A percentile compares a stretch with the other conserved stretches of the same genome.
These are phyloP conservation scores for Prunella vulgaris DNA, from an alignment of 257 asterid genomes.

Conservation along the genomic window DNA sequence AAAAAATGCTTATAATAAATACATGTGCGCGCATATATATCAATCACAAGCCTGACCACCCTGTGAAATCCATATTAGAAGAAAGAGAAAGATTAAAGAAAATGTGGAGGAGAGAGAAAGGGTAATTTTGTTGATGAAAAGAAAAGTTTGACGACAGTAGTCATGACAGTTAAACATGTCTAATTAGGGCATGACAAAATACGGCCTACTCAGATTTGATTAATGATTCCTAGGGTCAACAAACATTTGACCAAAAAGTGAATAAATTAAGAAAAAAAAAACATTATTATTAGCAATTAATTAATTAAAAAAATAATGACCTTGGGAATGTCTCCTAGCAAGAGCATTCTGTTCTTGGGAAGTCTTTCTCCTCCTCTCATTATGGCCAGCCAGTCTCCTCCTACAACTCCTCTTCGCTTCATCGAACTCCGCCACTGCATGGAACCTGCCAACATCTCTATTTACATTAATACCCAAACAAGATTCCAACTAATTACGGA, in stretches of 20 bases:
- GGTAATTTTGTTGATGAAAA: not conserved
- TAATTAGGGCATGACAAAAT: not conserved
- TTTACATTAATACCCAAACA: not conserved
- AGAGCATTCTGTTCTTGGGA: constrained; percentile 40
- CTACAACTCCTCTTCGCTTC: constrained; percentile 73
- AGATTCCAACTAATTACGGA: not conserved
- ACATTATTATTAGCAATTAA: too few species aligned
- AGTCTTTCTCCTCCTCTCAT: constrained; percentile 61
- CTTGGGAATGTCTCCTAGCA: constrained; percentile 36
- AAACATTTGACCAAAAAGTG: not conserved
- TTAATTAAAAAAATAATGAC: constrained; percentile 18
- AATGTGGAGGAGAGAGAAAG: not conserved
- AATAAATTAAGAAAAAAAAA: not conserved
- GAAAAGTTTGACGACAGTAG: not conserved
- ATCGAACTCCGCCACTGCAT: constrained; percentile 53
- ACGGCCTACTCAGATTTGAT: not conserved
- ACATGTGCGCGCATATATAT: too few species aligned
- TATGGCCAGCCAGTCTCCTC: constrained; percentile 77
- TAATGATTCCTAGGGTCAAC: too few species aligned
- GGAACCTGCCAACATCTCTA: constrained; percentile 39
- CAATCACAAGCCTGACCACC: too few species aligned
- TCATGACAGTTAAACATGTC: not conserved
- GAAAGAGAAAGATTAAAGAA: too few species aligned
- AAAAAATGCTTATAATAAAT: too few species aligned
- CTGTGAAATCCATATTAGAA: too few species aligned